Base-by-base conservation (phyloP, 306 rosid species). In the Lithocarpus polystachyus region DNA sequence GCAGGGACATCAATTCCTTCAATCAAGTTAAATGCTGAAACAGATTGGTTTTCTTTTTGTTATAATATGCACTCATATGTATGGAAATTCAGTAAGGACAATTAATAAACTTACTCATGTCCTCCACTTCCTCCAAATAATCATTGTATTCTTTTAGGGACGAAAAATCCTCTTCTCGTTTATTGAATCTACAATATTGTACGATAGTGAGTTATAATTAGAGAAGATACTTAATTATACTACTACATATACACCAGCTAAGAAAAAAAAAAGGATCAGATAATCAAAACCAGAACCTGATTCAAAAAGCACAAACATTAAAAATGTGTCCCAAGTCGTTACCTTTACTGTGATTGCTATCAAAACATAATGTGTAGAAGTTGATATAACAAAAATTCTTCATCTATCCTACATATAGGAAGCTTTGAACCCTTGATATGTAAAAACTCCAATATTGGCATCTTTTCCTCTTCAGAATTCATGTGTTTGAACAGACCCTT, bases 91-190 rank as follows among this genome's bases (percentile, higher is more conserved):
- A 73, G 68, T 10, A 48, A 79, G 33, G 18, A 9, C 6, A 52
- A 54, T 7, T 37, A 53, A 18, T 48, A 74, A 71, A 82, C 98
- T 77, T 88, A 89, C 97, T 88, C 97, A 88, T 91, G 80, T 92
- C 93, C 77, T 94, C 98, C 72, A 92, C 98, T 89, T 94, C 98
- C 87, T 94, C 98, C 92, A 91, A 80, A 78, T 91, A 94, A 84
- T 94, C 97, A 81, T 89, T 94, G 88, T 94, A 94, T 65, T 92
- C 98, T 84, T 24, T 94, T 84, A 92, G 75, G 31, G 92, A 86
- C 17, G 97, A 80, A 83, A 94, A 91, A 78, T 89, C 98, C 3
- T 94, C 97, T 83, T 94, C 97, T 78, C 93, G 84, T 83, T 91
- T 94, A 85, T 94, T 92, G 73, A 88, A 92, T 90, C 97, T 94